Conservation (phyloP, 352 stramenopile species). For the Pythium brassicae region DNA sequence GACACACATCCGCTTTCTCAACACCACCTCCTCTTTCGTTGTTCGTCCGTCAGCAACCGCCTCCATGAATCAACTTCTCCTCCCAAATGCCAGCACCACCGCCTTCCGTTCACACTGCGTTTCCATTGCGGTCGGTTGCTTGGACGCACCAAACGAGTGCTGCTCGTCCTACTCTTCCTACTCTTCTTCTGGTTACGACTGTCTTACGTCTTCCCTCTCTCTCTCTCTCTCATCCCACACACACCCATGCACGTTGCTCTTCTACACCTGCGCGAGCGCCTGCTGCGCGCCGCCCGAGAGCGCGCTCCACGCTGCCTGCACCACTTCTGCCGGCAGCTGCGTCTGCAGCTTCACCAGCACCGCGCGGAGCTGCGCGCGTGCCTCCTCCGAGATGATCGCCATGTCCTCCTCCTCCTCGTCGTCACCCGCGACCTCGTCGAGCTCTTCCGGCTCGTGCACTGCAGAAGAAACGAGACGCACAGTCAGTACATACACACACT, state of each 20-base stretch:
- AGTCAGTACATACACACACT: slow-evolving; percentile 14
- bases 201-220: neutral
- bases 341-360: slow-evolving; percentile 66
- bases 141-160: no score
- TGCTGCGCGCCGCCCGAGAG: slow-evolving; percentile 72
- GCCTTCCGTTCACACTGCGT: slow-evolving; percentile 10
- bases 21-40: neutral
- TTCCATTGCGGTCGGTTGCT: no score
- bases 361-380: slow-evolving; percentile 49
- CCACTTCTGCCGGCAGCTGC: slow-evolving; percentile 48
- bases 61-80: neutral
- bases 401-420: slow-evolving; percentile 73
- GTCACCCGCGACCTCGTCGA: slow-evolving; percentile 40
- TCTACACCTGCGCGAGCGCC: slow-evolving; percentile 58
- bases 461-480: slow-evolving; percentile 1
- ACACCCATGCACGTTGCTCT: neutral
- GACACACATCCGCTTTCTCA: neutral
- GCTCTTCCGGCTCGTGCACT: slow-evolving; percentile 63
- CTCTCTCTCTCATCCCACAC: neutral
- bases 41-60: neutral
- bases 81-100: neutral
- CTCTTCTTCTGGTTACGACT: neutral
- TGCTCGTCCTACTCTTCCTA: slow-evolving; percentile 3
- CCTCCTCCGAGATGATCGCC: slow-evolving; percentile 60
- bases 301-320: slow-evolving; percentile 66